Evolutionary conservation across 2,329 filamentous ascomycete species (phyloP).

Genomic region (Alternaria arbusti): DNA sequence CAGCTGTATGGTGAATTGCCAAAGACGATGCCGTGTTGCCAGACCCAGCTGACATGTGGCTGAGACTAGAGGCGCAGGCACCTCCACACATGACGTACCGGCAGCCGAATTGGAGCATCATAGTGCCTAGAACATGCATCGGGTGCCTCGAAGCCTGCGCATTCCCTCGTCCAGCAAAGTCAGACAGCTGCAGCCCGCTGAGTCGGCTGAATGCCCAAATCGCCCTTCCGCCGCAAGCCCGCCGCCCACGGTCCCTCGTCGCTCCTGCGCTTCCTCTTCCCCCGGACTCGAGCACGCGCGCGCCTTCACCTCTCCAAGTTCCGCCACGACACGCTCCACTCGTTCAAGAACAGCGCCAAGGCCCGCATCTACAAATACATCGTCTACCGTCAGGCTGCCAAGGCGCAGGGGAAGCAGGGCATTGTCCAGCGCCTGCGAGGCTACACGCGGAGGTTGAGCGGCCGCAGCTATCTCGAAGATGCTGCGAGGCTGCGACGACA

Average conservation of each 20-base stretch:
- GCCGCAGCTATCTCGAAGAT: constrained; percentile 42
- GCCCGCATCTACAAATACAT: constrained; percentile 78
- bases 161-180: constrained; percentile 10
- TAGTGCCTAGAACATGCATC: constrained; percentile 6
- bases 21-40: not conserved
- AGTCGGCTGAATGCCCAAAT: constrained; percentile 43
- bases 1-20: not conserved
- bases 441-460: constrained; percentile 40
- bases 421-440: constrained; percentile 42
- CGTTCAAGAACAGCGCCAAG: constrained; percentile 73
- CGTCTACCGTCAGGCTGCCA: constrained; percentile 63
- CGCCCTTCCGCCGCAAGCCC: constrained; percentile 39
- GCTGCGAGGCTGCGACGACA: constrained; percentile 36
- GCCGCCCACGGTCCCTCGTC: constrained; percentile 39
- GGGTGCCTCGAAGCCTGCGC: constrained; percentile 6
- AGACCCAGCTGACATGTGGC: not conserved
- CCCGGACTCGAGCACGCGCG: constrained; percentile 66
- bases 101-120: constrained; percentile 13
- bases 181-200: constrained; percentile 16
- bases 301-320: constrained; percentile 72
- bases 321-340: constrained; percentile 76
- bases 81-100: constrained; percentile 24
- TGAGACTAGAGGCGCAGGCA: constrained; percentile 7
- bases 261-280: constrained; percentile 71
- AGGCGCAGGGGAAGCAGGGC: constrained; percentile 34